Evolutionary conservation across 1,139 yeast genomes (phyloP), one percentile per base, ranked within the genome.

Genomic region (Hyphopichia wangnamkhiaoensis): DNA sequence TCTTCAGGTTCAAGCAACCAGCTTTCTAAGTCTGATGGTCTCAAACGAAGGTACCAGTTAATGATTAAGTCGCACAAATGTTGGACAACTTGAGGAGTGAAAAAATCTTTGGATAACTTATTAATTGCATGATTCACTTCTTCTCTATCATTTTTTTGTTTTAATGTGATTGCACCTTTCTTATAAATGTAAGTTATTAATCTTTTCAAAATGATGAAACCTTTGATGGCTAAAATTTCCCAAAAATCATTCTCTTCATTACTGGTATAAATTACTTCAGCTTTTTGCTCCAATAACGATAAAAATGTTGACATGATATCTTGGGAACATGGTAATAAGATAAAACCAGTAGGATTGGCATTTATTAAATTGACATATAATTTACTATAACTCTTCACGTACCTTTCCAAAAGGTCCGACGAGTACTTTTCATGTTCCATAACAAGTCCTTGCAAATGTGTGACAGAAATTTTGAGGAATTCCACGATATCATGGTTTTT

Each of bases 1-100:
- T 88, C 96, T 59, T 90, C 98, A 0, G 98, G 96, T 44, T 89
- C 96, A 25, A 76, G 61, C 12, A 71, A 61, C 98, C 98, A 93
- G 34, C 79, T 68, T 49, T 86, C 95, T 36, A 91, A 63, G 54
- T 91, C 98, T 1, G 76, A 63, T 0, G 91, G 87, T 40, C 82
- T 79, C 35, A 91, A 61, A 39, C 83, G 76, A 47, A 93, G 71
- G 56, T 88, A 91, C 79, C 84, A 82, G 28, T 74, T 73, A 41
- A 89, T 81, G 26, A 90, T 65, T 25, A 85, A 63, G 45, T 84
- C 84, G 18, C 89, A 76, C 17, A 91, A 61, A 25, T 77, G 74
- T 32, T 71, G 70, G 13, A 87, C 65, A 18, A 82, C 68, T 2
- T 70, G 68, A 5, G 75, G 71, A 7, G 83, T 77, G 58, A 90